These are phyloP conservation scores for Ramichloridium luteum DNA, from an alignment of 2,329 filamentous ascomycete genomes.

Conservation along the genomic window DNA sequence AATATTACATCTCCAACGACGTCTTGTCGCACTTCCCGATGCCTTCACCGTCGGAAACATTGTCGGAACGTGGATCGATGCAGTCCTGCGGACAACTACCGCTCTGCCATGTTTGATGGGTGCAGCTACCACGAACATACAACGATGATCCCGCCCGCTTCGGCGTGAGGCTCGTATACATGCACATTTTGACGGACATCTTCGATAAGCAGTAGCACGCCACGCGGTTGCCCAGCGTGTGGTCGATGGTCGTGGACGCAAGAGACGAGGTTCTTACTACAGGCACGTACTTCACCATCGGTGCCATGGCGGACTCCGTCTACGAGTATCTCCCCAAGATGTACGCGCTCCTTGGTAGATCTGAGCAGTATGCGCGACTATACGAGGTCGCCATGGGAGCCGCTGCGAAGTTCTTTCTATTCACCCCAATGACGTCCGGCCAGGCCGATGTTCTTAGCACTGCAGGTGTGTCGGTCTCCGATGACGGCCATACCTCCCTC, in stretches of 20 bases:
- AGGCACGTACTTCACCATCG: constrained; percentile 21
- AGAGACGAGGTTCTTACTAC: constrained; percentile 23
- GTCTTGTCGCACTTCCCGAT: too few relatives aligned
- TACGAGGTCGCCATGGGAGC: constrained; percentile 36
- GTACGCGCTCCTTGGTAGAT: constrained; percentile 18
- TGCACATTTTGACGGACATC: too few relatives aligned
- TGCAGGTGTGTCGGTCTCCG: constrained; percentile 30
- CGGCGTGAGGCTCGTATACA: too few relatives aligned
- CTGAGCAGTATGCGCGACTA: constrained; percentile 30
- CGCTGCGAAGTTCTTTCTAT: constrained; percentile 34
- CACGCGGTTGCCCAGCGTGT: constrained; percentile 50
- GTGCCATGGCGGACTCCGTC: constrained; percentile 24
- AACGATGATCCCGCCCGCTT: too few relatives aligned
- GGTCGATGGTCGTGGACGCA: constrained; percentile 44
- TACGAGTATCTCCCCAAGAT: constrained; percentile 26
- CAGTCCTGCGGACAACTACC: too few relatives aligned
- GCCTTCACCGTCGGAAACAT: too few relatives aligned
- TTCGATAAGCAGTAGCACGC: constrained; percentile 42
- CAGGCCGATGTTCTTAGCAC: constrained; percentile 37
- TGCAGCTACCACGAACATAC: too few relatives aligned
- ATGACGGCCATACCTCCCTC: constrained; percentile 16
- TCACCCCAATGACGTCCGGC: constrained; percentile 32
- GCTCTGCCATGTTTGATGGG: too few relatives aligned
- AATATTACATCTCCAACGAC: too few relatives aligned
- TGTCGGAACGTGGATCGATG: too few relatives aligned